Evolutionary conservation across 768 basidiomycete species (phyloP).

Genomic region (Butyriboletus loyo): DNA sequence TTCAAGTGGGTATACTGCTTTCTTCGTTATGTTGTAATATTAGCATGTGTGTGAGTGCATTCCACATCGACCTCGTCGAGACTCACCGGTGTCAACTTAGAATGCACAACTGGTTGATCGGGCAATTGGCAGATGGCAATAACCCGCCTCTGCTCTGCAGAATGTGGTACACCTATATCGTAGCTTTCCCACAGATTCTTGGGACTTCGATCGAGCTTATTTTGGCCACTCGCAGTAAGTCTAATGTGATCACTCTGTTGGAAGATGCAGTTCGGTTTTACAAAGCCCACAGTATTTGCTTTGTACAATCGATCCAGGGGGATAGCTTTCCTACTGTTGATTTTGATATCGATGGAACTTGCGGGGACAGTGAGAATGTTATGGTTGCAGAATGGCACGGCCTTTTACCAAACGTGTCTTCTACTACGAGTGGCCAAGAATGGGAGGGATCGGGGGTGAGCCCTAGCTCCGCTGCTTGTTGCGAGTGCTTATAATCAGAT

Average conservation of each 20-base stretch:
- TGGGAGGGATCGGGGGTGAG: background rate
- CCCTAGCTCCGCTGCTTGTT: background rate
- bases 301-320: conserved; percentile 15
- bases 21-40: conserved; percentile 22
- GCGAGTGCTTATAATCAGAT: background rate
- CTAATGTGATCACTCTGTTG: too few species aligned
- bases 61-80: background rate
- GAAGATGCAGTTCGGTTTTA: too few species aligned
- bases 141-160: too few species aligned
- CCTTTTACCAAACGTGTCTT: conserved; percentile 11
- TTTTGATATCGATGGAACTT: conserved; percentile 3
- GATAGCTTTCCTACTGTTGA: conserved; percentile 3
- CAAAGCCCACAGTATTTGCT: too few species aligned
- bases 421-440: background rate
- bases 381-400: background rate
- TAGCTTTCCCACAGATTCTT: too few species aligned
- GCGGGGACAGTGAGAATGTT: conserved; percentile 1
- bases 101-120: too few species aligned
- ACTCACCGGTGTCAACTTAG: background rate
- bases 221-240: too few species aligned
- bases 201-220: too few species aligned
- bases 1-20: too few species aligned
- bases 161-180: too few species aligned
- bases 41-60: conserved; percentile 20
- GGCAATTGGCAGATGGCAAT: conserved; percentile 6